Evolutionary conservation across 2,329 filamentous ascomycete species (phyloP), one percentile per base, ranked within the genome.

Genomic region (Stachybotrys echinatus): DNA sequence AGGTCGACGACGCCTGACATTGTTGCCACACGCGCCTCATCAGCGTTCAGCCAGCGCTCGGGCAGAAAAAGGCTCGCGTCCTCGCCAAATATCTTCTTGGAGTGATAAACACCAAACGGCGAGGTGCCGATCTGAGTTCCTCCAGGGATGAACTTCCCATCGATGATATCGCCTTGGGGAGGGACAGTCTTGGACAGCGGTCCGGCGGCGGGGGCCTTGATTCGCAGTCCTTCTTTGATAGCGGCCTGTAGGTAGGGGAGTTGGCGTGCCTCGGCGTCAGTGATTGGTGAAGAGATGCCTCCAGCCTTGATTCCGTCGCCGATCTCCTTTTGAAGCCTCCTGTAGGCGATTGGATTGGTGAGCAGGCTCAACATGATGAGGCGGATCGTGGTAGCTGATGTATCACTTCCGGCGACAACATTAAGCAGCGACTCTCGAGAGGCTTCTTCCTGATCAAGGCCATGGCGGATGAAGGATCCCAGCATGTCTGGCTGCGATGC

Each of bases 351-450:
- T 0, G 75, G 74, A 27, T 69, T 73, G 17, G 70, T 75, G 39
- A 74, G 68, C 50, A 81, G 59, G 58, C 74, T 70, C 23, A 80
- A 70, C 42, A 81, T 46, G 5, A 71, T 76, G 23, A 71, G 65
- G 5, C 77, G 73, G 18, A 82, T 68, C 3, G 73, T 70, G 1
- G 74, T 76, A 1, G 79, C 75, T 0, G 55, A 61, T 45, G 67
- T 68, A 42, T 70, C 67, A 44, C 60, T 60, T 40, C 65, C 67
- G 19, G 64, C 64, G 12, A 69, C 57, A 45, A 63, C 58, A 42
- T 23, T n/a, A 31, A 68, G 59, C 3, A 64, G 50, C 1, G 52
- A 53, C 50, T 69, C 66, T 1, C 57, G 58, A 27, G 65, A 59
- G 34, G 62, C 65, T 49, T 67, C 55, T 2, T 45, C 17, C 38